phyloP scores from a whole-genome alignment of 192 early-diverging fungal species.

The Coemansia erecta region DNA sequence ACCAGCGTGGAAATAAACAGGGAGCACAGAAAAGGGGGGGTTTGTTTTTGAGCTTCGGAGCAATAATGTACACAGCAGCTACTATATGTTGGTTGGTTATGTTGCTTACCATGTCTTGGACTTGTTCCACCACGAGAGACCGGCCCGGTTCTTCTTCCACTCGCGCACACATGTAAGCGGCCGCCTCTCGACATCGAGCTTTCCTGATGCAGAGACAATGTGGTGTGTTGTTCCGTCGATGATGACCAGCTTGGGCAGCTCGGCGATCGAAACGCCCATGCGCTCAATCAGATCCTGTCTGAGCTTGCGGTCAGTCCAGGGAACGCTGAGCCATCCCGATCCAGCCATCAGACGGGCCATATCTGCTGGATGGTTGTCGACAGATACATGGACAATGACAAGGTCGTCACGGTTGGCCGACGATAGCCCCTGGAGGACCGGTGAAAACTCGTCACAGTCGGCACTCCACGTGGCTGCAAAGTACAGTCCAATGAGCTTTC shows the following conservation, averaged over 20 bases:
- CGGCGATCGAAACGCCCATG: constrained; percentile 28
- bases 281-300: constrained; percentile 35
- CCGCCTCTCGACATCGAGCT: constrained; percentile 27
- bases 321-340: constrained; percentile 44
- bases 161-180: constrained; percentile 50
- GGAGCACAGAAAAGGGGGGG: background rate
- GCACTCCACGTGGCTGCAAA: constrained; percentile 53
- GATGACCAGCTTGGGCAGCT: constrained; percentile 38
- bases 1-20: background rate
- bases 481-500: constrained; percentile 34
- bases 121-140: constrained; percentile 44
- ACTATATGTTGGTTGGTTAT: constrained; percentile 7
- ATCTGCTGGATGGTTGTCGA: constrained; percentile 45
- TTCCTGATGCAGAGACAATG: constrained; percentile 20
- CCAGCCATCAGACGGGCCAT: constrained; percentile 44
- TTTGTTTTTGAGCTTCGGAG: background rate
- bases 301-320: constrained; percentile 40
- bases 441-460: constrained; percentile 50
- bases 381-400: constrained; percentile 38
- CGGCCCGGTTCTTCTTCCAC: constrained; percentile 36
- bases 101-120: constrained; percentile 43
- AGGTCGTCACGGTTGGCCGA: constrained; percentile 33
- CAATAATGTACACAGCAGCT: background rate
- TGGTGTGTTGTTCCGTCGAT: constrained; percentile 45
- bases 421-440: constrained; percentile 30